Evolutionary conservation across 148 eudicot genomes (phyloP), one percentile per base, ranked within the genome.

Genomic region (Nepenthes gracilis): DNA sequence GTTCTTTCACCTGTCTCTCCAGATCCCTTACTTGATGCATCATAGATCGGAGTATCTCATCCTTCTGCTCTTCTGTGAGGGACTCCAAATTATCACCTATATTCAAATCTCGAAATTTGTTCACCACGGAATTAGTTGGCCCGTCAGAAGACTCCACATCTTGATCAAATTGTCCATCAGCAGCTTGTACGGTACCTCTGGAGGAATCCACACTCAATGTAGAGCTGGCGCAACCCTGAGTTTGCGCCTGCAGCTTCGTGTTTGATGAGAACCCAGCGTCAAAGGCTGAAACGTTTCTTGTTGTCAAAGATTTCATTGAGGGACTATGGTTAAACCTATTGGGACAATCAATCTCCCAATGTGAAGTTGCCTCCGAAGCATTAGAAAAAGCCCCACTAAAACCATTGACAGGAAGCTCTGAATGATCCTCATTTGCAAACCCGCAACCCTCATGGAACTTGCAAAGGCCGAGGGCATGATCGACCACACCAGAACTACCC

Each of bases 361-460:
- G 91, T 36, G 78, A 61, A 43, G 71, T 73, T 45, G 71, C 68
- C 55, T 86, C 87, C 0, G 91, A 72, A 7, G 83, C 76, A 75
- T 70, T 77, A 0, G 89, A 63, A 43, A 83, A 56, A 69, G 76
- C 56, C 67, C 86, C 87, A 63, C 80, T 74, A 65, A 76, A 68
- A 54, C 80, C 85, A 66, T 80, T 80, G 23, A 72, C 72, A 36
- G 89, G 85, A 64, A 68, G 79, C 72, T 86, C 88, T 1, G 86
- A 71, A 55, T 72, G 68, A 12, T 75, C 78, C 4, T 80, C 72
- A 74, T 76, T 80, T 35, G 94, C 90, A 65, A 81, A 88, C 35
- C 97, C 96, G 95, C 97, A 84, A 58, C 92, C 96, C 34, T 85
- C 84, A 80, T 83, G 96, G 63, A 81, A 83, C 84, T 80, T 80